A percentile compares a stretch with the other conserved stretches of the same genome.
These are phyloP conservation scores for Clathrus columnatus DNA, from an alignment of 768 basidiomycete genomes.

Conservation along the genomic window DNA sequence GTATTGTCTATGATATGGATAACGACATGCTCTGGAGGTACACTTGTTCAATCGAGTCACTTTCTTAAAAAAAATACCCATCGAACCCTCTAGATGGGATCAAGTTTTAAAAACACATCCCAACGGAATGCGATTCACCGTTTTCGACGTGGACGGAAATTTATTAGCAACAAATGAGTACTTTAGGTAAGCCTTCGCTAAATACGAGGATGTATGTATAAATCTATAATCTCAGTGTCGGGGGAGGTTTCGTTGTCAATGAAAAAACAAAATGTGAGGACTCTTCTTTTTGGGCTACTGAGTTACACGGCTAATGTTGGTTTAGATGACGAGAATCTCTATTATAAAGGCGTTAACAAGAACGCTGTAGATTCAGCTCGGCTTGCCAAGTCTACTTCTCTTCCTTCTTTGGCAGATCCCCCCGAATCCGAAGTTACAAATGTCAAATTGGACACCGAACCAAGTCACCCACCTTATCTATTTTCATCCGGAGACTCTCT, in stretches of 20 bases:
- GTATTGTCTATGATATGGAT: constrained; percentile 81
- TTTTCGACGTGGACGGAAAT: constrained; percentile 72
- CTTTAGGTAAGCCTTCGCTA: constrained; percentile 44
- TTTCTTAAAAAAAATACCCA: neutral
- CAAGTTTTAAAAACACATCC: constrained; percentile 83
- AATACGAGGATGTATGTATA: neutral
- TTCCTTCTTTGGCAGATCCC: constrained; percentile 18
- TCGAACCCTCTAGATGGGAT: constrained; percentile 39
- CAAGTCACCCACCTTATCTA: constrained; percentile 69
- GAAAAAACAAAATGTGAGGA: constrained; percentile 77
- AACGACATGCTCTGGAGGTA: constrained; percentile 83
- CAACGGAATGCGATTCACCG: constrained; percentile 90
- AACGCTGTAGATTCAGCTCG: constrained; percentile 70
- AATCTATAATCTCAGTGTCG: constrained; percentile 42
- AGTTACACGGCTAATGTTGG: neutral
- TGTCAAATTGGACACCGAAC: constrained; percentile 16
- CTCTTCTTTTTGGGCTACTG: neutral
- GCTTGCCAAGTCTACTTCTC: constrained; percentile 52
- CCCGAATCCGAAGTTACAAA: neutral
- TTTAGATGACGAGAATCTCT: constrained; percentile 84
- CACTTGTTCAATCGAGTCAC: neutral
- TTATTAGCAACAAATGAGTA: constrained; percentile 92
- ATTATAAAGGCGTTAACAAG: constrained; percentile 89
- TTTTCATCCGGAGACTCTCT: constrained; percentile 73
- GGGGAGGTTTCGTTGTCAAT: constrained; percentile 92